These are phyloP conservation scores for Leccinum olivaceopallidum DNA, from an alignment of 768 basidiomycete species.

Conservation along the genomic window DNA sequence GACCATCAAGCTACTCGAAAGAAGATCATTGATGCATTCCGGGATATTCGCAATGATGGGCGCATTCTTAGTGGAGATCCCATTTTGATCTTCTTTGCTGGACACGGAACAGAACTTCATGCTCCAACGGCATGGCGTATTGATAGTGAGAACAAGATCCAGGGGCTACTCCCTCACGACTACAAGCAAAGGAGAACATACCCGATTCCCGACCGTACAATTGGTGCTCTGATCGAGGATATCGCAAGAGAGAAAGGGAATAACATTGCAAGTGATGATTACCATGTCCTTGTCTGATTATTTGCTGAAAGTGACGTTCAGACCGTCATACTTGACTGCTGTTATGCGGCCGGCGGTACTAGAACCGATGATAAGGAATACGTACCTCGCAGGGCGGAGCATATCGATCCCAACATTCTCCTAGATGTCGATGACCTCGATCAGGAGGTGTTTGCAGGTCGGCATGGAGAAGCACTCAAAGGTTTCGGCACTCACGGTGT, in stretches of 20 bases:
- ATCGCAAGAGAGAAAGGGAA: constrained; percentile 41
- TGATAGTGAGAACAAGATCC: constrained; percentile 21
- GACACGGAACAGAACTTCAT: constrained; percentile 39
- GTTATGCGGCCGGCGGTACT: constrained; percentile 40
- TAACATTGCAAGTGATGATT: constrained; percentile 40
- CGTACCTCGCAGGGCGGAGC: constrained; percentile 4
- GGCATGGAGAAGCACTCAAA: constrained; percentile 13
- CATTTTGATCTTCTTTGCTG: constrained; percentile 46
- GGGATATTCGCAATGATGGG: constrained; percentile 25
- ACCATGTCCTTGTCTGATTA: neutral
- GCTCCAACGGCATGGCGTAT: constrained; percentile 29
- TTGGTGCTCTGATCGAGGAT: constrained; percentile 37
- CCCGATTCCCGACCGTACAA: constrained; percentile 46
- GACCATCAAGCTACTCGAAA: constrained; percentile 38
- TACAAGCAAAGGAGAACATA: constrained; percentile 18
- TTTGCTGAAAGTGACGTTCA: constrained; percentile 14
- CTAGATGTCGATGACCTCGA: constrained; percentile 23
- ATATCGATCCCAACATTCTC: constrained; percentile 1
- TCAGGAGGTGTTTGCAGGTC: constrained; percentile 19
- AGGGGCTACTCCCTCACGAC: constrained; percentile 36
- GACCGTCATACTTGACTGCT: constrained; percentile 50
- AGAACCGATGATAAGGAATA: constrained; percentile 16
- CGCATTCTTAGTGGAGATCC: constrained; percentile 31
- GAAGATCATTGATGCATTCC: constrained; percentile 32
- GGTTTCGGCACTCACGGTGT: constrained; percentile 31